phyloP scores from a whole-genome alignment of 2,329 filamentous ascomycete species.

The Curvularia sp. region DNA sequence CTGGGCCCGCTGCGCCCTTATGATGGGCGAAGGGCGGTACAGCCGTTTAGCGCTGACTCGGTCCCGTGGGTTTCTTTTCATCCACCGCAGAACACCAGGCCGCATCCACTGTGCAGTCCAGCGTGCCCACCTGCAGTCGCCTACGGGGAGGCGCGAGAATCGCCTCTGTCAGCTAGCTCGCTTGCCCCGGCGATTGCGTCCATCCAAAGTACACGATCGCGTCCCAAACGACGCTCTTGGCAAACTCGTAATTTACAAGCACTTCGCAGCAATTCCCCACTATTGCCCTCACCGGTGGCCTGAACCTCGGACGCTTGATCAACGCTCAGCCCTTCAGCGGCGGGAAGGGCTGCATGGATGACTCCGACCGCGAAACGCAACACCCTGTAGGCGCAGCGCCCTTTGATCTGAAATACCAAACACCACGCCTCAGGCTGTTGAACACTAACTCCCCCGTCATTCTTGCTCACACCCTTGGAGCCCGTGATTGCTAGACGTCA shows the following conservation, averaged over 20 bases:
- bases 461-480: constrained; percentile 32
- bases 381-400: constrained; percentile 24
- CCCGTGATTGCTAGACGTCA: constrained; percentile 29
- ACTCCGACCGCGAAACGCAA: constrained; percentile 21
- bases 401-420: constrained; percentile 36
- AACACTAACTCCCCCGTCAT: constrained; percentile 42
- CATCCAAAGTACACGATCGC: neutral
- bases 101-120: neutral
- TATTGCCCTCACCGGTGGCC: constrained; percentile 25
- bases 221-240: constrained; percentile 13
- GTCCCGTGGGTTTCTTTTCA: constrained; percentile 7
- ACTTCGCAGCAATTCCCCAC: constrained; percentile 16
- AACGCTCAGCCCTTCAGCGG: constrained; percentile 24
- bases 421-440: constrained; percentile 40
- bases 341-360: constrained; percentile 27
- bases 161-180: neutral
- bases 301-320: constrained; percentile 20
- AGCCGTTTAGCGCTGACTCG: constrained; percentile 21
- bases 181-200: neutral
- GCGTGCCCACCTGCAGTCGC: neutral
- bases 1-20: constrained; percentile 18
- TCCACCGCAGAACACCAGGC: neutral
- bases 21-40: constrained; percentile 23
- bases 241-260: constrained; percentile 10
- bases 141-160: neutral